These are phyloP conservation scores for Juncus effusus DNA, from an alignment of 176 grass and related monocot species.

Conservation along the genomic window DNA sequence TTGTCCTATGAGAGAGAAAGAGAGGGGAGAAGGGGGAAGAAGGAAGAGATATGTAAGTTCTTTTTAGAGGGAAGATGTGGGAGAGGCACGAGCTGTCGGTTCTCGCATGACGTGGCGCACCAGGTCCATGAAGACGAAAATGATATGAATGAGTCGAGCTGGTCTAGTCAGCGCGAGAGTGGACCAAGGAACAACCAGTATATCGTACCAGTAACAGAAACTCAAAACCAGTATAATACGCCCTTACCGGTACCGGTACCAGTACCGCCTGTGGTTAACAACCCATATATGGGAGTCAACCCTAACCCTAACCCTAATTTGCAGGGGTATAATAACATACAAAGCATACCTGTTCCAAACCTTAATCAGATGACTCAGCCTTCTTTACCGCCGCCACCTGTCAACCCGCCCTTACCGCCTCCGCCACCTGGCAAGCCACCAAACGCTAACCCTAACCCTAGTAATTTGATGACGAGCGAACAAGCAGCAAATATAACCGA, in stretches of 20 bases:
- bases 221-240: neutral
- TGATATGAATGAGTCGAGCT: conserved; percentile 35
- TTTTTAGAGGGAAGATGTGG: conserved; percentile 74
- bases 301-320: conserved; percentile 18
- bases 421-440: neutral
- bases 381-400: neutral
- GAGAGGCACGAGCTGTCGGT: conserved; percentile 65
- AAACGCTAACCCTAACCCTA: conserved; percentile 25
- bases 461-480: conserved; percentile 47
- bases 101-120: conserved; percentile 58
- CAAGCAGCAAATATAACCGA: conserved; percentile 56
- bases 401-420: neutral
- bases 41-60: conserved; percentile 64
- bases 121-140: conserved; percentile 34
- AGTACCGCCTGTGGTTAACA: conserved; percentile 2
- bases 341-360: conserved; percentile 5
- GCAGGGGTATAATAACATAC: neutral
- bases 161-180: conserved; percentile 14
- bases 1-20: conserved; percentile 46
- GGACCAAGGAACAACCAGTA: conserved; percentile 7
- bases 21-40: conserved; percentile 52
- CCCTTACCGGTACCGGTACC: neutral
- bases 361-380: neutral
- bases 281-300: conserved; percentile 20
- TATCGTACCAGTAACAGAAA: conserved; percentile 2